These are phyloP conservation scores for Ogataea pignaliae DNA, from an alignment of 805 yeast species.

Conservation along the genomic window DNA sequence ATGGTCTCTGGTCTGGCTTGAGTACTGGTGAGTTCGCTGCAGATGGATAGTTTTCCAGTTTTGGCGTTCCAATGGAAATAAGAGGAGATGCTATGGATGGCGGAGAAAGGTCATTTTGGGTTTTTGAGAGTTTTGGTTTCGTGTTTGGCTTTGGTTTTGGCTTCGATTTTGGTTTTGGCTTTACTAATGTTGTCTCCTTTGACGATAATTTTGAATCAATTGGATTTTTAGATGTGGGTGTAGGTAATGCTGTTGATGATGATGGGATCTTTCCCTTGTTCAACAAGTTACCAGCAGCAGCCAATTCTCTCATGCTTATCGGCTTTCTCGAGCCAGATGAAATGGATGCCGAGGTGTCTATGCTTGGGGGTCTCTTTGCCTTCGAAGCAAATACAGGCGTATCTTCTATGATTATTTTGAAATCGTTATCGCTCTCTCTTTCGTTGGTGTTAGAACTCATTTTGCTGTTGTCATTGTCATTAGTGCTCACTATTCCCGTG, in stretches of 20 bases:
- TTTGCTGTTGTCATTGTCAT: slow-evolving; percentile 3
- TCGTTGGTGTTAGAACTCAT: not conserved
- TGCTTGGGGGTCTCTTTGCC: not conserved
- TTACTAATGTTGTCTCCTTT: too few relatives aligned
- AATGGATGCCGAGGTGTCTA: not conserved
- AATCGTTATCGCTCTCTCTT: slow-evolving; percentile 3
- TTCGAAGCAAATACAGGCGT: slow-evolving; percentile 6
- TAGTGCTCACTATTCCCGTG: not conserved
- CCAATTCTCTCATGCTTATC: slow-evolving; percentile 16
- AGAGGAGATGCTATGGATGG: not conserved
- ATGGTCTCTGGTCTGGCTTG: too few relatives aligned
- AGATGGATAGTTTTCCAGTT: slow-evolving; percentile 6
- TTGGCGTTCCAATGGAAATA: slow-evolving; percentile 5
- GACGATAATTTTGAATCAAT: not conserved
- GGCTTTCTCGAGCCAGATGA: slow-evolving; percentile 6
- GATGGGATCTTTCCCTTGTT: not conserved
- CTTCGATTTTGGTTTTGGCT: not conserved
- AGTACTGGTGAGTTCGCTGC: slow-evolving; percentile 3
- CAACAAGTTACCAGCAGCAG: slow-evolving; percentile 14
- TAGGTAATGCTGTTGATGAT: too few relatives aligned
- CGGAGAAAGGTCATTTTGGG: not conserved
- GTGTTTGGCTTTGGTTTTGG: not conserved
- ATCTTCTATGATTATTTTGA: slow-evolving; percentile 22
- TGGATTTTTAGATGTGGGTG: too few relatives aligned
- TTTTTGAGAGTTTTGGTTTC: not conserved